Base-by-base conservation (phyloP, 768 basidiomycete species). In the Asterophora lycoperdoides region DNA sequence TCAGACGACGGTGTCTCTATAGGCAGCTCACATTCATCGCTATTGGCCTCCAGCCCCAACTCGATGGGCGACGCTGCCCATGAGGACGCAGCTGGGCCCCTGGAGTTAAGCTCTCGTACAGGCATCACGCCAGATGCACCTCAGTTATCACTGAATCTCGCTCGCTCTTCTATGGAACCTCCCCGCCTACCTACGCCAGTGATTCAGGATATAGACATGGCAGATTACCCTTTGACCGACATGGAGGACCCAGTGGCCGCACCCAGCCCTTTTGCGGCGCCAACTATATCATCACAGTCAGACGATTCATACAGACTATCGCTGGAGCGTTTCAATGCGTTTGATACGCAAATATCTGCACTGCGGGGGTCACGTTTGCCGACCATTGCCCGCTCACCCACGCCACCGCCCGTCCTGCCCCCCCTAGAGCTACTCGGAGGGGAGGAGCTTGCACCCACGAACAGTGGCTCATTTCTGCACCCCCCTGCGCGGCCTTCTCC, bases 181-280 rank as follows among this genome's bases (percentile, higher is more conserved):
- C 74, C 73, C 23, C 59, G 71, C 37, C 58, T 77, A 8, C 71
- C 75, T 7, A 70, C 73, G 8, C 73, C 77, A 29, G 68, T 69
- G 20, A 65, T 77, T 20, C 73, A 76, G 44, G 78, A 80, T 49
- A 67, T 78, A 32, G 75, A 75, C 39, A 79, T 81, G 78, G 59
- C 71, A 18, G 75, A 77, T 52, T 69, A 71, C 52, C 59, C 64
- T 38, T 41, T 53, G 44, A 58, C 60, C 40, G 57, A 57, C 28
- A 56, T 53, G 37, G 64, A 64, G 5, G 46, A 20, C 13, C 53
- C 53, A 23, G 15, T 42, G 14, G 36, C 47, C 42, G 26, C 45
- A n/a, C 42, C 48, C 30, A 48, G 20, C 32, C 17, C 26, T 41
- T 52, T 55, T 10, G 17, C 48, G 9, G 33, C 40, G 11, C 34